Conservation (phyloP, 164 flowering plant species). For the Vitis vinifera region ASM3070453v1 NC_081816.1:1835501-1836000, state of each 20-base stretch:
- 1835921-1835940: constrained; percentile 57
- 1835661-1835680: constrained; percentile 28
- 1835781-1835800: constrained; percentile 46
- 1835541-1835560: constrained; percentile 5
- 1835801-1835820: constrained; percentile 60
- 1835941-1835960: constrained; percentile 55
- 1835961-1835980: constrained; percentile 70
- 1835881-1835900: constrained; percentile 47
- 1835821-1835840: constrained; percentile 43
- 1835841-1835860: constrained; percentile 44
- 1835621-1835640: background rate
- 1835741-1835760: constrained; percentile 55
- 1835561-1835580: background rate
- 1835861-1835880: constrained; percentile 56
- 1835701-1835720: constrained; percentile 26
- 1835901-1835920: constrained; percentile 50
- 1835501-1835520: constrained; percentile 37
- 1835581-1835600: background rate
- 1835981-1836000: constrained; percentile 54
- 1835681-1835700: constrained; percentile 31
- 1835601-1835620: background rate
- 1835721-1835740: constrained; percentile 28
- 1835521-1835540: constrained; percentile 33
- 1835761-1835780: constrained; percentile 44
- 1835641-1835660: background rate